Percentiles rank a stretch among this genome's conserved stretches.
phyloP scores from a whole-genome alignment of 73 alveolate species.

The Paramecium sonneborni region DNA sequence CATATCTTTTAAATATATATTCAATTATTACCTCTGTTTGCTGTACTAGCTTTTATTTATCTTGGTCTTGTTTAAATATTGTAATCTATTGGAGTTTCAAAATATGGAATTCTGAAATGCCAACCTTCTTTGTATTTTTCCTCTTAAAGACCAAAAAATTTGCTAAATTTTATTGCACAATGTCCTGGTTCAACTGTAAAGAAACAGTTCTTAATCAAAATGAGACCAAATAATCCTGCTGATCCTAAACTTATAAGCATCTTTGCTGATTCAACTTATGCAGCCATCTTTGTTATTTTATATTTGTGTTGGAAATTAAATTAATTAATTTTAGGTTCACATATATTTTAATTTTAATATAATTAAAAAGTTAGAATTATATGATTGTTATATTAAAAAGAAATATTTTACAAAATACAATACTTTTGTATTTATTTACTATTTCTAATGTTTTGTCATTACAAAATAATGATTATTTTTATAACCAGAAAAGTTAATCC shows the following conservation, averaged over 20 bases:
- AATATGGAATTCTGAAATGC: constrained; percentile 90
- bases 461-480: too few relatives aligned
- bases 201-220: background rate
- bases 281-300: background rate
- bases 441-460: too few relatives aligned
- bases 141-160: constrained; percentile 72
- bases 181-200: constrained; percentile 90
- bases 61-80: constrained; percentile 88
- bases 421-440: too few relatives aligned
- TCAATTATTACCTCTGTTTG: constrained; percentile 66
- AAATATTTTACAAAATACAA: too few relatives aligned
- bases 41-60: constrained; percentile 84
- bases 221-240: background rate
- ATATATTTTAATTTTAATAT: too few relatives aligned
- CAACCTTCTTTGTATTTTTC: constrained; percentile 83
- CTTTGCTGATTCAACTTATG: background rate
- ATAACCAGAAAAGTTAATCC: too few relatives aligned
- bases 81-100: constrained; percentile 93
- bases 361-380: too few relatives aligned
- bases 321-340: too few relatives aligned
- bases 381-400: too few relatives aligned
- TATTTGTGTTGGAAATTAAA: too few relatives aligned
- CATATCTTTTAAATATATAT: constrained; percentile 71
- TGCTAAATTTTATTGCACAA: constrained; percentile 76
- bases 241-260: background rate